A percentile compares a stretch with the other conserved stretches of the same genome.
phyloP scores from a whole-genome alignment of 106 monocot genomes.

The Dendrobium nobile region DNA sequence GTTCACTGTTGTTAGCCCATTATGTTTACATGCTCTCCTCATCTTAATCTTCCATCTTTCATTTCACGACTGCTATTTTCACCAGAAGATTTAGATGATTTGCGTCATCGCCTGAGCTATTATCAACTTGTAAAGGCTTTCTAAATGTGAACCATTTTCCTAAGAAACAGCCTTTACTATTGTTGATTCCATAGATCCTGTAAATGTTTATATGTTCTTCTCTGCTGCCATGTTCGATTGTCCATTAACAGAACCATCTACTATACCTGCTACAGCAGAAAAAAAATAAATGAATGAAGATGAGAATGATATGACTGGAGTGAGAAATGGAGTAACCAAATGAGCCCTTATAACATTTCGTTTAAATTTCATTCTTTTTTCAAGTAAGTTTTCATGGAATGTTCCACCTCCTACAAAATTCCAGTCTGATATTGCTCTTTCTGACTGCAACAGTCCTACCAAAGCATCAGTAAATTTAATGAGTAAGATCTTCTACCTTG shows the following conservation, averaged over 20 bases:
- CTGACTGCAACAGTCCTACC: background rate
- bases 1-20: background rate
- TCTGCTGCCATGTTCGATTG: conserved; percentile 35
- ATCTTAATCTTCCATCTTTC: background rate
- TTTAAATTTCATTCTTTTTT: background rate
- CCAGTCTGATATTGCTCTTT: background rate
- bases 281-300: background rate
- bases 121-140: background rate
- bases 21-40: background rate
- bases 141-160: background rate
- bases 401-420: background rate
- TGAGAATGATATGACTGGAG: no score
- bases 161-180: background rate
- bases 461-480: background rate
- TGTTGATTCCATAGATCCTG: background rate
- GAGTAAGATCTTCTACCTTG: background rate
- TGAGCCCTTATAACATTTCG: no score
- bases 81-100: background rate
- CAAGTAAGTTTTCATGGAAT: background rate
- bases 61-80: background rate
- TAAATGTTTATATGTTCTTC: conserved; percentile 7
- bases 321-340: background rate
- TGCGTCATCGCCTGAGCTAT: background rate
- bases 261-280: background rate
- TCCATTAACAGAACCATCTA: background rate